Evolutionary conservation across 75 land plant genomes (phyloP).

Genomic region (Sequoiadendron giganteum): DNA sequence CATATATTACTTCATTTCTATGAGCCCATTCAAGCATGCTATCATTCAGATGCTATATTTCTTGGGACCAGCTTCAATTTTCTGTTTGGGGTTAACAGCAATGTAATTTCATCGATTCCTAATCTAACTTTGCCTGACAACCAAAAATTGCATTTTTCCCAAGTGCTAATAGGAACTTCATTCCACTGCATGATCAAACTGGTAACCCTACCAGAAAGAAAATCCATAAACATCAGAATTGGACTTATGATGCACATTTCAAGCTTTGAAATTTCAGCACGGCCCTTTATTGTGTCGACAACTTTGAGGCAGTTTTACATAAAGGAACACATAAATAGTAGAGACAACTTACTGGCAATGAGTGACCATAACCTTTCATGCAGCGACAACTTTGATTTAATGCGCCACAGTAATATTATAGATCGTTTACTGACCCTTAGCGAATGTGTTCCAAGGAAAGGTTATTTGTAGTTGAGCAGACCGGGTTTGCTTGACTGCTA

Average conservation of each 20-base stretch:
- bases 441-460: not conserved
- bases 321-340: not conserved
- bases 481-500: not conserved
- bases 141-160: too few species aligned
- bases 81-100: too few species aligned
- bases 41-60: too few species aligned
- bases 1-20: too few species aligned
- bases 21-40: too few species aligned
- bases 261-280: not conserved
- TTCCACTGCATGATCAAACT: not conserved
- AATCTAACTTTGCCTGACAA: too few species aligned
- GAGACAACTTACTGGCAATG: not conserved
- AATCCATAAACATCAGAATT: not conserved
- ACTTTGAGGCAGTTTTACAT: not conserved
- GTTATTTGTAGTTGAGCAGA: not conserved
- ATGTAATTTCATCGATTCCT: too few species aligned
- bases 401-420: not conserved
- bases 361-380: too few species aligned
- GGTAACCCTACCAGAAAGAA: not conserved
- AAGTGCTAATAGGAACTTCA: not conserved
- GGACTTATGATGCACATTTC: not conserved
- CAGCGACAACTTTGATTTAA: not conserved
- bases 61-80: too few species aligned
- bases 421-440: not conserved
- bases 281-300: not conserved